These are phyloP conservation scores for Pythium rhizo-oryzae DNA, from an alignment of 352 stramenopile genomes.

Conservation along the genomic window DNA sequence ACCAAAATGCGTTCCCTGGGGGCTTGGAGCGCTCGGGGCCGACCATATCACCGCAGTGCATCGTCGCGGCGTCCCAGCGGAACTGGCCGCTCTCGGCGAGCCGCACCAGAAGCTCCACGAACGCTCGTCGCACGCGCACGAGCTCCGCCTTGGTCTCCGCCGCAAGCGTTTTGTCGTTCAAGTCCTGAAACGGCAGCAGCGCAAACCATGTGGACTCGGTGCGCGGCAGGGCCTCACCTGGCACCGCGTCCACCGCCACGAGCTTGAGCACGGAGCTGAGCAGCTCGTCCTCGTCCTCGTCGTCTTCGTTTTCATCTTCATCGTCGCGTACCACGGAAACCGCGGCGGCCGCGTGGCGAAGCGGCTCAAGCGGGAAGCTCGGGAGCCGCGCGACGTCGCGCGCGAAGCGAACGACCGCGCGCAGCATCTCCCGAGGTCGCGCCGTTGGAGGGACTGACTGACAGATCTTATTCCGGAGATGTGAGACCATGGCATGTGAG, in stretches of 20 bases:
- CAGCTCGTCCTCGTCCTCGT: background rate
- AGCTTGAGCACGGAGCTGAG: background rate
- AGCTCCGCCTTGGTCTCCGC: background rate
- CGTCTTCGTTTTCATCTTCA: background rate
- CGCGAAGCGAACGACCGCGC: background rate
- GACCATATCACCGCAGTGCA: constrained; percentile 8
- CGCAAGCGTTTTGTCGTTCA: background rate
- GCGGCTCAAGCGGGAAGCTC: constrained; percentile 1
- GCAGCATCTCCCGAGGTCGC: background rate
- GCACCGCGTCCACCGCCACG: constrained; percentile 1
- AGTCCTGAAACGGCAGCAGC: constrained; percentile 9
- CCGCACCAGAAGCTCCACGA: constrained; percentile 18
- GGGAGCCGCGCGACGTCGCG: constrained; percentile 1
- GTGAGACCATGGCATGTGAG: too few relatives aligned
- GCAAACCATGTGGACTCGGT: constrained; percentile 2
- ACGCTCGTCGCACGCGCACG: constrained; percentile 5
- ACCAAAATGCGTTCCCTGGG: constrained; percentile 3
- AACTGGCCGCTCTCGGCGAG: background rate
- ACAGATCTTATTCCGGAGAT: too few relatives aligned
- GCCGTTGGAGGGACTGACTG: background rate
- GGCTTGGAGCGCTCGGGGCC: background rate
- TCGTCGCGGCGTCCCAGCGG: constrained; percentile 7
- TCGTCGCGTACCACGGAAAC: background rate
- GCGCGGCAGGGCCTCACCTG: constrained; percentile 4
- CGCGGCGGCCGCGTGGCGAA: background rate